Percentiles rank a stretch among this genome's conserved stretches.
Evolutionary conservation across 176 grass and related monocot species (phyloP).

Genomic region (Pharus latifolius): DNA sequence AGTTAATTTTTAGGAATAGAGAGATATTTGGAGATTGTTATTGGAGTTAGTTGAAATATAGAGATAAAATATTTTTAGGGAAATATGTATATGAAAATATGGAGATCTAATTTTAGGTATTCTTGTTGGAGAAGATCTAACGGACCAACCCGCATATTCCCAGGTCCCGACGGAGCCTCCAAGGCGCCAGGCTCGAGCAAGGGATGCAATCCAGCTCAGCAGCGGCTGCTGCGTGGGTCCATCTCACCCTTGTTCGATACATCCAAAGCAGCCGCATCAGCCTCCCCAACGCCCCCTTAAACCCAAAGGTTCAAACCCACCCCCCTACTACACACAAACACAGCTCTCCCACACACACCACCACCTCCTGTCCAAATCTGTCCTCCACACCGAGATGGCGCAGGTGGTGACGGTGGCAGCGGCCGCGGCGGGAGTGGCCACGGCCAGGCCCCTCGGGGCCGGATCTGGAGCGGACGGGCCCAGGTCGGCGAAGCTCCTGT

Average conservation of each 20-base stretch:
- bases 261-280: constrained; percentile 24
- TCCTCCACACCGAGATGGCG: constrained; percentile 33
- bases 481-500: constrained; percentile 17
- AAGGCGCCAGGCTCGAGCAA: constrained; percentile 19
- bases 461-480: constrained; percentile 21
- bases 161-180: constrained; percentile 18
- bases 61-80: too few relatives aligned
- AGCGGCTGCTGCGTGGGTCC: too few relatives aligned
- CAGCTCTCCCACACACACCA: neutral
- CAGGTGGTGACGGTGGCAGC: constrained; percentile 46
- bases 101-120: too few relatives aligned
- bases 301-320: constrained; percentile 10
- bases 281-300: constrained; percentile 1
- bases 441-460: constrained; percentile 4
- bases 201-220: neutral
- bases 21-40: too few relatives aligned
- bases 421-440: neutral
- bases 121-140: too few relatives aligned
- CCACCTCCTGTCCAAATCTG: neutral
- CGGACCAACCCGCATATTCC: too few relatives aligned
- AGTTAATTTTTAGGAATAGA: too few relatives aligned
- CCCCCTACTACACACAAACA: neutral
- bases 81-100: too few relatives aligned
- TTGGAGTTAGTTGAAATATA: too few relatives aligned
- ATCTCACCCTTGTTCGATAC: constrained; percentile 17